Conservation (phyloP, 352 stramenopile species). For the Aphanomyces invadans region DNA sequence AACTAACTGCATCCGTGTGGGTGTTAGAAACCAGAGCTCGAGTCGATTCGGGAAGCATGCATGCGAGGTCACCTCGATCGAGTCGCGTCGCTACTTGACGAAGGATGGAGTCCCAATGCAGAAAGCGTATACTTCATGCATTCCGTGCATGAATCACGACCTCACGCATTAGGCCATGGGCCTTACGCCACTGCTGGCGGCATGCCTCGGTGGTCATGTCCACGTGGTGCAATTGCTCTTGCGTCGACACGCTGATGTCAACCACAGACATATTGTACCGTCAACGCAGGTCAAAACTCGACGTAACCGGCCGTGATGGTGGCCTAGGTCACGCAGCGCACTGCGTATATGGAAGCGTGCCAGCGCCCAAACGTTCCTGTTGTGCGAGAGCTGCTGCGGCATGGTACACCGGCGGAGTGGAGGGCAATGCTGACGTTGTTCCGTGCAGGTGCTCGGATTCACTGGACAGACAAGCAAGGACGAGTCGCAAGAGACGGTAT, state of each 20-base stretch:
- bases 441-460: constrained; percentile 44
- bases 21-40: constrained; percentile 52
- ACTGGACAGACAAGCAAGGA: constrained; percentile 37
- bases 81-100: constrained; percentile 38
- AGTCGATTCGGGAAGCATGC: constrained; percentile 57
- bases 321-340: constrained; percentile 37
- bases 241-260: constrained; percentile 36
- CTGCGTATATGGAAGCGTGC: constrained; percentile 55
- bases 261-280: constrained; percentile 37
- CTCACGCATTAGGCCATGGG: constrained; percentile 72
- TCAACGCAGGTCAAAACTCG: too few relatives aligned
- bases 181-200: constrained; percentile 50
- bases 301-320: too few relatives aligned
- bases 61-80: constrained; percentile 47
- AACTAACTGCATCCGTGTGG: too few relatives aligned
- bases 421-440: too few relatives aligned
- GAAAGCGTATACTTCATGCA: constrained; percentile 58
- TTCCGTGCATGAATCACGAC: too few relatives aligned
- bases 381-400: constrained; percentile 49
- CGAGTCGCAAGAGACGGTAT: constrained; percentile 44
- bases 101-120: constrained; percentile 47
- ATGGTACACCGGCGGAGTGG: too few relatives aligned
- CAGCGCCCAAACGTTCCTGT: constrained; percentile 33
- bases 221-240: constrained; percentile 45
- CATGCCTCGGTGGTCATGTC: constrained; percentile 42